Conservation (phyloP, 352 stramenopile species). For the Discostella stelligera region DNA sequence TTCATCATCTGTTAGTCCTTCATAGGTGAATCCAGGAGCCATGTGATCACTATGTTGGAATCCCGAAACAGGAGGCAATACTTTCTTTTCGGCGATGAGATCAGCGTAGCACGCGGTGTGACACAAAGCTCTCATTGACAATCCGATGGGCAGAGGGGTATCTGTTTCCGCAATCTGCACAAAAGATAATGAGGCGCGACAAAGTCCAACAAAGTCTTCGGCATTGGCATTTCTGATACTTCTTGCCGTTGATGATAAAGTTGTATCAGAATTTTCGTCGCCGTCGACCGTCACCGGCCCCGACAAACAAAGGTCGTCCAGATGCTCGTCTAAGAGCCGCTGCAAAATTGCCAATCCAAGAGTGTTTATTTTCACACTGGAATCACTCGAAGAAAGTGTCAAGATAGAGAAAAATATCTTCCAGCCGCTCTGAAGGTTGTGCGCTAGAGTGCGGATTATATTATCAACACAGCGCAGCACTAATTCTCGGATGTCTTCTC, state of each 20-base stretch:
- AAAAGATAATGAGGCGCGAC: constrained; percentile 77
- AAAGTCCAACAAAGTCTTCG: constrained; percentile 82
- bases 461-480: constrained; percentile 82
- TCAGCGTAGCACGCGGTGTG: constrained; percentile 83
- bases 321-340: constrained; percentile 77
- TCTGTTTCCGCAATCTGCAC: constrained; percentile 63
- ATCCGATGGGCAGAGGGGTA: constrained; percentile 62
- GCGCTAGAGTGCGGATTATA: constrained; percentile 73
- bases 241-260: constrained; percentile 56
- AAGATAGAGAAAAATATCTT: constrained; percentile 84
- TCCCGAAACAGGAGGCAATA: constrained; percentile 74
- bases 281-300: constrained; percentile 34
- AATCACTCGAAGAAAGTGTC: constrained; percentile 68
- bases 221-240: constrained; percentile 69
- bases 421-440: constrained; percentile 83
- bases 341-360: constrained; percentile 81
- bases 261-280: constrained; percentile 21
- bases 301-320: constrained; percentile 70
- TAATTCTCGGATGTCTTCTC: constrained; percentile 77
- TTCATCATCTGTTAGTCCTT: constrained; percentile 69
- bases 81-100: constrained; percentile 72
- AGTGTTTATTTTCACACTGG: constrained; percentile 71
- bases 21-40: constrained; percentile 68
- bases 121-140: constrained; percentile 82
- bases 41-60: constrained; percentile 57